phyloP scores from a whole-genome alignment of 495 filamentous ascomycete species.

The Daldinia caldariorum region DNA sequence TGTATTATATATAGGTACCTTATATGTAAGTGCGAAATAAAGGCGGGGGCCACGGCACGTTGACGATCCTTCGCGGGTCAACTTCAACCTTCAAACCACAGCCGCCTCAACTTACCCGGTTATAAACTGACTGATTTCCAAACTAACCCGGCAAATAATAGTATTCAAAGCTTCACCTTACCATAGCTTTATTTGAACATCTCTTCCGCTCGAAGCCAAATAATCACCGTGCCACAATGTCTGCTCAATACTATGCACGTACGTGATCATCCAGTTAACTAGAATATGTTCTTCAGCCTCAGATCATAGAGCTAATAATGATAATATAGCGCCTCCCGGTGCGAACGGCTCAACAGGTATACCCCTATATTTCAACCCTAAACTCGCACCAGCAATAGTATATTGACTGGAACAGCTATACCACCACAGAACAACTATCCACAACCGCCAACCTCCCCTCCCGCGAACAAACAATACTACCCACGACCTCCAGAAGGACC shows the following conservation, averaged over 20 bases:
- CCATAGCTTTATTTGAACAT: not conserved
- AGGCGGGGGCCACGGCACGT: slow-evolving; percentile 1
- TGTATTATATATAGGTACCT: not conserved
- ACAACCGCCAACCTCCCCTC: slow-evolving; percentile 50
- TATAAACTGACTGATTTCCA: not conserved
- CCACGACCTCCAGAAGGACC: slow-evolving; percentile 49
- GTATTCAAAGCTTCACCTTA: not conserved
- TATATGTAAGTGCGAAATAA: slow-evolving; percentile 2
- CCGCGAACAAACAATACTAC: slow-evolving; percentile 59
- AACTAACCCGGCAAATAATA: not conserved
- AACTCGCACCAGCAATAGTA: slow-evolving; percentile 1
- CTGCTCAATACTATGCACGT: slow-evolving; percentile 46
- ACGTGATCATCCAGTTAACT: slow-evolving; percentile 9
- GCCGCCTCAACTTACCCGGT: slow-evolving; percentile 10
- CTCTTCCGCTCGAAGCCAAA: not conserved
- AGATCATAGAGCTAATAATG: slow-evolving; percentile 14
- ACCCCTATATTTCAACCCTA: not conserved
- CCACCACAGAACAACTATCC: slow-evolving; percentile 52
- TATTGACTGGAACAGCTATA: slow-evolving; percentile 33
- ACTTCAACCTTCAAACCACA: slow-evolving; percentile 2
- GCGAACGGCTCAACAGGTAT: slow-evolving; percentile 43
- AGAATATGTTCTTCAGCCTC: slow-evolving; percentile 9
- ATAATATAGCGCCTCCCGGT: slow-evolving; percentile 40
- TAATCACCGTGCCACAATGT: slow-evolving; percentile 31
- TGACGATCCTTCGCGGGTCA: slow-evolving; percentile 10